Base-by-base conservation (phyloP, 75 land plant genomes). In the Selaginella moellendorffii region DNA sequence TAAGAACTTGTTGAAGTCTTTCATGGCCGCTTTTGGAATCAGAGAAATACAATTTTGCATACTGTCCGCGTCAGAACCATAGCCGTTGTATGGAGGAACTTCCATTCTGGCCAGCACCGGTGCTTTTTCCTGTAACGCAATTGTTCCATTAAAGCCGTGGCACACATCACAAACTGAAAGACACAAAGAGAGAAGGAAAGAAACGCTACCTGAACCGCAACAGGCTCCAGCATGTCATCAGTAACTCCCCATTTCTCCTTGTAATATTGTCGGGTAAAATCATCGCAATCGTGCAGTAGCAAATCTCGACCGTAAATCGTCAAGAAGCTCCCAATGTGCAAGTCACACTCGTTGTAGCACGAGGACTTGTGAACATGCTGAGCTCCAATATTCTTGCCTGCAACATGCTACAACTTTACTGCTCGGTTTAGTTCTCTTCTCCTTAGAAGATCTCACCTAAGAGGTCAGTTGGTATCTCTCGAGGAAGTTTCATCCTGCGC, bases 181-280 rank as follows among this genome's bases (percentile, higher is more conserved):
- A 8, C 5, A n/a, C n/a, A n/a, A n/a, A n/a, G n/a, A n/a, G n/a
- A n/a, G n/a, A n/a, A n/a, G n/a, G n/a, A n/a, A n/a, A n/a, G n/a
- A n/a, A n/a, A n/a, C n/a, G n/a, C n/a, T 28, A 72, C 74, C 75
- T 74, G 76, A 29, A 74, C 76, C 12, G 68, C 56, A 0, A 74
- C 61, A 18, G 60, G 53, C 21, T 64, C 72, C 10, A 74, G 68
- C 76, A 74, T 68, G 54, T 74, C 76, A 46, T 69, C 76, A 2
- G 67, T 29, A 27, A 62, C 42, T 5, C 67, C 67, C 29, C 68
- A 74, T 59, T 69, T 74, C 21, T 27, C 36, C 25, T 59, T 72
- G 67, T 74, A 74, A 56, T 69, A 74, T 28, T 74, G 68, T 28
- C 72, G 54, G 0, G 76, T 74, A 30, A 74, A 74, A 31, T 74